These are phyloP conservation scores for Rhynchospora tenuis DNA, from an alignment of 176 grass and related monocot genomes.

Conservation along the genomic window DNA sequence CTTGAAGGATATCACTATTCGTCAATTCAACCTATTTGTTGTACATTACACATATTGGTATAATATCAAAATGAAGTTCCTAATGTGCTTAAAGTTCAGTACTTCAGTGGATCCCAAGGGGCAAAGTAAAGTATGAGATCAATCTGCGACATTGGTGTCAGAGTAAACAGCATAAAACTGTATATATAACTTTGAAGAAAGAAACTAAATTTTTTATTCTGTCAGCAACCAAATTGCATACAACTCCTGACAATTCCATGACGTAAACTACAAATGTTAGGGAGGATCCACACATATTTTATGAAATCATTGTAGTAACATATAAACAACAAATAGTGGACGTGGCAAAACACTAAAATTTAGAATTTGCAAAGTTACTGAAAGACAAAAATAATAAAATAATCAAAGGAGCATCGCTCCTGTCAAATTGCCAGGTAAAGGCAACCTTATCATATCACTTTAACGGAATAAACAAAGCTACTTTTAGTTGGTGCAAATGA, in stretches of 20 bases:
- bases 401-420: background rate
- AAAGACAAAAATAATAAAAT: background rate
- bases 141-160: background rate
- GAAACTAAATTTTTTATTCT: background rate
- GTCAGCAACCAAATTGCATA: background rate
- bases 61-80: background rate
- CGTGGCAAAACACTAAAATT: background rate
- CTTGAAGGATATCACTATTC: background rate
- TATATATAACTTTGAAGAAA: background rate
- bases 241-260: background rate
- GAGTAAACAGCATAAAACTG: background rate
- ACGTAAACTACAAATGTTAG: background rate
- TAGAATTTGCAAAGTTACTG: background rate
- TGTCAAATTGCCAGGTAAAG: background rate
- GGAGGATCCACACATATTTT: too few species aligned
- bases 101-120: background rate
- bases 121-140: background rate
- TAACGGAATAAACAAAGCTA: constrained; percentile 9
- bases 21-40: background rate
- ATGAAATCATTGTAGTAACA: background rate
- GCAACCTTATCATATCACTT: constrained; percentile 2
- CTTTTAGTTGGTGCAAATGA: background rate
- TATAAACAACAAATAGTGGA: background rate
- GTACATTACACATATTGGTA: background rate
- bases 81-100: background rate